A percentile compares a stretch with the other conserved stretches of the same genome.
Evolutionary conservation across 2,329 filamentous ascomycete species (phyloP).

Genomic region (Diaporthe sp.): DNA sequence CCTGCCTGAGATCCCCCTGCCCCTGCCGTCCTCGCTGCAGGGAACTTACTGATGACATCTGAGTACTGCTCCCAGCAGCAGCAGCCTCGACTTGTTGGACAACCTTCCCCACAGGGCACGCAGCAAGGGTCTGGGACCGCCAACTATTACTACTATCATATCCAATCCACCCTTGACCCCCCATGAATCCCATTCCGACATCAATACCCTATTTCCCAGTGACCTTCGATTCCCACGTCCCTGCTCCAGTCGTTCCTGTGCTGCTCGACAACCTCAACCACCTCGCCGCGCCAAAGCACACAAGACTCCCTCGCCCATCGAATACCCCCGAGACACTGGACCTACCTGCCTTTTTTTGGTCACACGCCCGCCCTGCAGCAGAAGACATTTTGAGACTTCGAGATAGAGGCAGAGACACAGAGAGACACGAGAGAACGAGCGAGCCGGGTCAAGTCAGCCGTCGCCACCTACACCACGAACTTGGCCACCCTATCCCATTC

Average conservation of each 20-base stretch:
- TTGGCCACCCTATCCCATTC: not conserved
- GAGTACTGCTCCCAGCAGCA: conserved; percentile 10
- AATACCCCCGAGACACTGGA: not conserved
- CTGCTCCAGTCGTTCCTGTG: conserved; percentile 12
- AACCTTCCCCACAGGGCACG: conserved; percentile 27
- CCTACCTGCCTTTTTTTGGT: not conserved
- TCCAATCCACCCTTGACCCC: conserved; percentile 28
- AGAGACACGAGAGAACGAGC: not conserved
- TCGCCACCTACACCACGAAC: not conserved
- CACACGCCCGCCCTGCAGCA: conserved; percentile 1
- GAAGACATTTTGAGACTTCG: not conserved
- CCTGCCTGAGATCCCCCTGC: not conserved
- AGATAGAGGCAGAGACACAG: not conserved
- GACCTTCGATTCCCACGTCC: conserved; percentile 20
- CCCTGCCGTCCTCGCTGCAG: conserved; percentile 19
- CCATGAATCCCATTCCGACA: conserved; percentile 32
- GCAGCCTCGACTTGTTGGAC: conserved; percentile 32
- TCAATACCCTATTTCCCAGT: conserved; percentile 21
- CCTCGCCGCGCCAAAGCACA: not conserved
- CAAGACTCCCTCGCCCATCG: not conserved
- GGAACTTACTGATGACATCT: conserved; percentile 32
- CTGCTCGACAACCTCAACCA: conserved; percentile 11
- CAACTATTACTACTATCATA: conserved; percentile 32
- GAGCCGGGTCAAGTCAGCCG: conserved; percentile 6
- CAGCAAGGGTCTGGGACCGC: conserved; percentile 33